Percentiles rank a stretch among this genome's conserved stretches.
phyloP scores from a whole-genome alignment of 352 stramenopile genomes.

The Nannochloropsis limnetica region DNA sequence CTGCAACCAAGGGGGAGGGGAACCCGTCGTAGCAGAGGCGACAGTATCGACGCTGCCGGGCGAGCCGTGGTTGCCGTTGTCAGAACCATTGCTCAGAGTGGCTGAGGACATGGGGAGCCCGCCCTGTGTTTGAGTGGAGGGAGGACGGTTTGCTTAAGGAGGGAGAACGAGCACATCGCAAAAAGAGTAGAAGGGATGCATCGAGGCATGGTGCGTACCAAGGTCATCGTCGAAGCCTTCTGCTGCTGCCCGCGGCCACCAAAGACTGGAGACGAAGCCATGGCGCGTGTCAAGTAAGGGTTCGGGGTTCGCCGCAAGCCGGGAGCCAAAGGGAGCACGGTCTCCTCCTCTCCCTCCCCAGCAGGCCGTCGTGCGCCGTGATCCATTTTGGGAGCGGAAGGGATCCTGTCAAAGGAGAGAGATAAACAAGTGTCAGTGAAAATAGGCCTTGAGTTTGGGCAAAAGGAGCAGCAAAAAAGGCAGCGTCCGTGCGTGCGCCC shows the following conservation, averaged over 20 bases:
- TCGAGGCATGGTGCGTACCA: background rate
- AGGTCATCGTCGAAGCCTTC: background rate
- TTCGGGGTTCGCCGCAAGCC: constrained; percentile 8
- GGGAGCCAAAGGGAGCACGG: background rate
- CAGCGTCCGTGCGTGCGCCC: too few relatives aligned
- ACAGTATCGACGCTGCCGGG: background rate
- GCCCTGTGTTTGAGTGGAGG: background rate
- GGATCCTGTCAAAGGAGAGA: background rate
- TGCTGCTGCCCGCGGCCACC: background rate
- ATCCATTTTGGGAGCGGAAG: background rate
- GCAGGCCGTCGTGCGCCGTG: background rate
- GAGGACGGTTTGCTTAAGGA: background rate
- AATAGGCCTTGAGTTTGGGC: background rate
- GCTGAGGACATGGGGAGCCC: background rate
- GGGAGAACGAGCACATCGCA: background rate
- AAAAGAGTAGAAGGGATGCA: background rate
- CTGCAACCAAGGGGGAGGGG: background rate
- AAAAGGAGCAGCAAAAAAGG: background rate
- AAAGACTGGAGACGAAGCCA: background rate
- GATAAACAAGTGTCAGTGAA: background rate
- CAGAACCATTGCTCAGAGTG: background rate
- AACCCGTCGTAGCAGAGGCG: background rate
- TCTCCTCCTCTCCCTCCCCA: background rate
- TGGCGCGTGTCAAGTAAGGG: background rate
- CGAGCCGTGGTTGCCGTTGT: background rate